These are phyloP conservation scores for Suhomyces yuchorum DNA, from an alignment of 1,139 yeast species.

Conservation along the genomic window DNA sequence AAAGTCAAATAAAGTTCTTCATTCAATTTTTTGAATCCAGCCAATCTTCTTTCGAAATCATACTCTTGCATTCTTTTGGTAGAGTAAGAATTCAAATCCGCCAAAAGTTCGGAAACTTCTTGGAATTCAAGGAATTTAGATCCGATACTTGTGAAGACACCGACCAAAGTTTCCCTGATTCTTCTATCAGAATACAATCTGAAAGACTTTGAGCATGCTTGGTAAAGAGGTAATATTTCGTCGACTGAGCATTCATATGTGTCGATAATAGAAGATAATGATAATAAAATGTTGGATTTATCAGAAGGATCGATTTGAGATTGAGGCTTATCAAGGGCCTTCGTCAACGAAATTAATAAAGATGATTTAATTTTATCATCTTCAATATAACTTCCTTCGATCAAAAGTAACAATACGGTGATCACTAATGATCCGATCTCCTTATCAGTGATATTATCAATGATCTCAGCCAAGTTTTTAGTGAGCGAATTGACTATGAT, in stretches of 20 bases:
- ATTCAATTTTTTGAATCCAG: constrained; percentile 66
- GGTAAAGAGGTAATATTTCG: constrained; percentile 57
- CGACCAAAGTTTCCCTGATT: constrained; percentile 62
- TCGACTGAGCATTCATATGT: constrained; percentile 56
- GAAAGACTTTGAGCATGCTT: constrained; percentile 60
- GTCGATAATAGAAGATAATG: constrained; percentile 56
- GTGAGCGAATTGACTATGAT: constrained; percentile 59
- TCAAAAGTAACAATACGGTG: constrained; percentile 53
- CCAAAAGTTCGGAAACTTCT: constrained; percentile 52
- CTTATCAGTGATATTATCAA: constrained; percentile 44
- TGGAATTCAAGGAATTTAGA: constrained; percentile 46
- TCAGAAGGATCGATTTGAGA: constrained; percentile 56
- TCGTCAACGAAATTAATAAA: constrained; percentile 59
- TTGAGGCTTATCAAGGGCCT: constrained; percentile 64
- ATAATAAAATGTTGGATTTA: constrained; percentile 59
- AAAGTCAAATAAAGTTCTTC: constrained; percentile 52
- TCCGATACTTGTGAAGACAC: constrained; percentile 64
- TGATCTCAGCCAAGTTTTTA: constrained; percentile 50
- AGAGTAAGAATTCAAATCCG: constrained; percentile 71
- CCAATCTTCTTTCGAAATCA: constrained; percentile 75
- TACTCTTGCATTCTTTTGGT: constrained; percentile 65
- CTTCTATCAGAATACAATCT: constrained; percentile 58
- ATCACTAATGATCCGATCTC: constrained; percentile 58
- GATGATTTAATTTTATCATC: constrained; percentile 57
- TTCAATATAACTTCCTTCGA: constrained; percentile 61